Evolutionary conservation across 106 monocot species (phyloP).

Genomic region (Allium fistulosum): DNA sequence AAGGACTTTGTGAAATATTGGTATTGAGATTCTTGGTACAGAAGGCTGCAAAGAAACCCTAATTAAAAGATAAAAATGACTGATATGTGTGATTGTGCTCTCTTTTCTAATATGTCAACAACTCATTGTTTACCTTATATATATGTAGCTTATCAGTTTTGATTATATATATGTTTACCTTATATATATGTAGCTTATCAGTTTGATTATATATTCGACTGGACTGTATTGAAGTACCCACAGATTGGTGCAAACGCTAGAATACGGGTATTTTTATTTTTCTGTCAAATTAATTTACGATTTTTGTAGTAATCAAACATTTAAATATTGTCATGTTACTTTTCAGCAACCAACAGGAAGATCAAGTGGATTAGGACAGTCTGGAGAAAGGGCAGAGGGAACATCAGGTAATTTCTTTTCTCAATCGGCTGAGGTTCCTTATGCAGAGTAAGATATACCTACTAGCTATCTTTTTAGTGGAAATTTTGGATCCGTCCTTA

Average conservation of each 20-base stretch:
- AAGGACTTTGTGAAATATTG: no score
- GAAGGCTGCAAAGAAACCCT: no score
- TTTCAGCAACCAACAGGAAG: conserved; percentile 49
- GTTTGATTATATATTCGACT: conserved; percentile 93
- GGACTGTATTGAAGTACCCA: conserved; percentile 75
- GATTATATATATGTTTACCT: background rate
- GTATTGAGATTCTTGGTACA: no score
- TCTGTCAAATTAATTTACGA: background rate
- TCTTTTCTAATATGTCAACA: no score
- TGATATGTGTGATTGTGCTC: no score
- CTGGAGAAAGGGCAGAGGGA: conserved; percentile 24
- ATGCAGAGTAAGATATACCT: no score
- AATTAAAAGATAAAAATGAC: no score
- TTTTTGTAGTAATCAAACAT: background rate
- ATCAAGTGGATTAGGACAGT: conserved; percentile 46
- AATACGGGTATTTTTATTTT: conserved; percentile 32
- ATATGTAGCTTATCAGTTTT: no score
- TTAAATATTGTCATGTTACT: background rate
- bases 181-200: conserved; percentile 44
- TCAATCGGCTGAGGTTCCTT: no score
- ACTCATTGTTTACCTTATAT: no score
- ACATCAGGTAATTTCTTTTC: conserved; percentile 25
- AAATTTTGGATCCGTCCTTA: no score
- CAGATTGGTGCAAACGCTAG: conserved; percentile 39
- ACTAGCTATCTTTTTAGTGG: no score